phyloP scores from a whole-genome alignment of 345 rosid species.

The Trapa incisa region DNA sequence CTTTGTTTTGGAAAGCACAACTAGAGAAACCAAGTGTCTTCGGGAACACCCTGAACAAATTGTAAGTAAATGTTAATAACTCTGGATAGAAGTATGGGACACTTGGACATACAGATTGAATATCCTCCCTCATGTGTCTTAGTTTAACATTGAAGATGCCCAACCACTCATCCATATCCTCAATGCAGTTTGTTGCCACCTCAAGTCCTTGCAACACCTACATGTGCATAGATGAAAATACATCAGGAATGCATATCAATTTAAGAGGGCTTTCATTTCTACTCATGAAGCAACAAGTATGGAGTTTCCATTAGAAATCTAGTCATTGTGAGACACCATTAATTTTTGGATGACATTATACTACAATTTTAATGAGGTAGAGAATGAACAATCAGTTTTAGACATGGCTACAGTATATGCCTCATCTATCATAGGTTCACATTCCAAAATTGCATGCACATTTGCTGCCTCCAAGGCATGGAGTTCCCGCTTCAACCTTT shows the following conservation, averaged over 20 bases:
- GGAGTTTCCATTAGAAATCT: not conserved
- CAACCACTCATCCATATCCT: slow-evolving; percentile 98
- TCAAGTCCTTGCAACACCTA: slow-evolving; percentile 95
- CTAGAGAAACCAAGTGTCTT: not conserved
- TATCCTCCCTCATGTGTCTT: slow-evolving; percentile 99
- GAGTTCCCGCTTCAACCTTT: slow-evolving; percentile 94
- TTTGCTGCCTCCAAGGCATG: slow-evolving; percentile 98
- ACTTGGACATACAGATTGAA: slow-evolving; percentile 55
- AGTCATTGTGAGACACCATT: not conserved
- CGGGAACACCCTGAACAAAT: not conserved
- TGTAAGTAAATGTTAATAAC: not conserved
- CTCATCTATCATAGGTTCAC: slow-evolving; percentile 90
- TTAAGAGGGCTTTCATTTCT: not conserved
- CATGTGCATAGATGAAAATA: slow-evolving; percentile 7
- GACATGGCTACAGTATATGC: slow-evolving; percentile 15
- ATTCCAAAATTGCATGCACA: slow-evolving; percentile 97
- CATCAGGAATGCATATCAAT: not conserved
- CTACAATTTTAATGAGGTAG: not conserved
- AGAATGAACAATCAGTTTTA: not conserved
- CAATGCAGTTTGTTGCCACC: slow-evolving; percentile 81
- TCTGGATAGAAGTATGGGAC: not conserved
- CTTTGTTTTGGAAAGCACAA: not conserved
- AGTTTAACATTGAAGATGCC: slow-evolving; percentile 94
- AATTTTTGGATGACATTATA: no score
- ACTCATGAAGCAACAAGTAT: not conserved